Conservation (phyloP, 805 yeast species). For the Lipomyces starkeyi region DNA sequence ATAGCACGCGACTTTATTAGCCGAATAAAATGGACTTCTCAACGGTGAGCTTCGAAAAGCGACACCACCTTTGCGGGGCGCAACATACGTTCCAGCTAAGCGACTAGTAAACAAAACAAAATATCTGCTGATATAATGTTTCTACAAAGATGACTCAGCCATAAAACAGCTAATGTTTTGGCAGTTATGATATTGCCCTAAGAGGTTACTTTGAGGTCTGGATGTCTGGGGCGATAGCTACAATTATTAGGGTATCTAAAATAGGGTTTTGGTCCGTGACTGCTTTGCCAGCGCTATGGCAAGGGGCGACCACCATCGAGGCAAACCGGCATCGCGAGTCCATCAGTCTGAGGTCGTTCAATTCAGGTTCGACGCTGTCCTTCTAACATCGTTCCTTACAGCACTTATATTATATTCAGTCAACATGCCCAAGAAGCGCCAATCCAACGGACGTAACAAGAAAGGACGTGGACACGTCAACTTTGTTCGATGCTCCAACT, state of each 20-base stretch:
- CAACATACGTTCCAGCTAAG: background rate
- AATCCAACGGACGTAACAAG: slow-evolving; percentile 99
- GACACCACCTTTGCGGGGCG: background rate
- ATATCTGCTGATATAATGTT: background rate
- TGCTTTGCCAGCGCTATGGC: too few relatives aligned
- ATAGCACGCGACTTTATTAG: background rate
- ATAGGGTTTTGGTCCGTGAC: too few relatives aligned
- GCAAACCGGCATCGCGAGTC: too few relatives aligned
- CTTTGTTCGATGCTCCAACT: slow-evolving; percentile 99
- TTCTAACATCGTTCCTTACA: background rate
- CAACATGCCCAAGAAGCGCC: slow-evolving; percentile 99
- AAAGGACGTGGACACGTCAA: slow-evolving; percentile 99
- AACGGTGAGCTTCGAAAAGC: background rate
- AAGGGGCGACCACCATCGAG: too few relatives aligned
- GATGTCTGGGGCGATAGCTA: too few relatives aligned
- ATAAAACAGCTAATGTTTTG: background rate
- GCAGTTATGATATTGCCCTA: background rate
- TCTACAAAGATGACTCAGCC: background rate
- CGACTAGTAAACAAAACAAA: background rate
- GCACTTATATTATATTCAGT: background rate
- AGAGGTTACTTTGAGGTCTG: background rate
- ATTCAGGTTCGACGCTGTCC: background rate
- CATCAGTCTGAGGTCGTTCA: background rate
- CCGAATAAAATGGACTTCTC: background rate
- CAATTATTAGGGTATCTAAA: too few relatives aligned